These are phyloP conservation scores for Agarophyton chilense DNA, from an alignment of 23 red algal genomes.

Conservation along the genomic window DNA sequence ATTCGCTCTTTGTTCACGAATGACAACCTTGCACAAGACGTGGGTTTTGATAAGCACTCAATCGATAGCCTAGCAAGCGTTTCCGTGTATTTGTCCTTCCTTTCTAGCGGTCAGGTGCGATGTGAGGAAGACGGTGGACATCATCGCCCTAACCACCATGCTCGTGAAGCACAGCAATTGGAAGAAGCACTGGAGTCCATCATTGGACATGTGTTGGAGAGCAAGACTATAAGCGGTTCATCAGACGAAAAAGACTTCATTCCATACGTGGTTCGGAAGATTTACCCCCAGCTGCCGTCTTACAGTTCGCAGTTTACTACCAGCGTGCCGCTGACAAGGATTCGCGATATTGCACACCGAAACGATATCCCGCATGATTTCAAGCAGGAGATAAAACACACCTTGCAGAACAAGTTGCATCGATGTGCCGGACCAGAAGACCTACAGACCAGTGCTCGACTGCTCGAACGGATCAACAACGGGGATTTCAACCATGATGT, in stretches of 20 bases:
- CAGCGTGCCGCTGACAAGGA: slow-evolving; percentile 81
- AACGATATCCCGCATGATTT: slow-evolving; percentile 86
- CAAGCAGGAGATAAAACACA: slow-evolving; percentile 89
- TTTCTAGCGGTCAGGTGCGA: slow-evolving; percentile 66
- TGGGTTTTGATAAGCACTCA: slow-evolving; percentile 41
- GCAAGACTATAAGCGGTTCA: not conserved
- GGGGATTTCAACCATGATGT: slow-evolving; percentile 48
- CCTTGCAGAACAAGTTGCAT: slow-evolving; percentile 90
- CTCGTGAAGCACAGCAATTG: slow-evolving; percentile 55
- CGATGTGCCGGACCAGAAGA: slow-evolving; percentile 85
- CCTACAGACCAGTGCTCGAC: slow-evolving; percentile 58
- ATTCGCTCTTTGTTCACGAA: slow-evolving; percentile 71
- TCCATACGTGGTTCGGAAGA: slow-evolving; percentile 69
- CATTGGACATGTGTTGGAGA: not conserved
- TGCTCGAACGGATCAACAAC: slow-evolving; percentile 54
- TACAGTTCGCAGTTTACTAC: slow-evolving; percentile 76
- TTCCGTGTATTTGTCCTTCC: slow-evolving; percentile 76
- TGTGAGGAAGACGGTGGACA: slow-evolving; percentile 83
- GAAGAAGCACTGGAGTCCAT: slow-evolving; percentile 49
- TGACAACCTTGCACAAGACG: not conserved
- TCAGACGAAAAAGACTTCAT: not conserved
- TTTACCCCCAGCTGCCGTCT: slow-evolving; percentile 77
- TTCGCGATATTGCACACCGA: slow-evolving; percentile 88
- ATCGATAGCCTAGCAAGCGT: slow-evolving; percentile 68
- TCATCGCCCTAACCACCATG: slow-evolving; percentile 87